A percentile compares a stretch with the other conserved stretches of the same genome.
These are phyloP conservation scores for Biscogniauxia sp. DNA, from an alignment of 2,329 filamentous ascomycete genomes.

Conservation along the genomic window DNA sequence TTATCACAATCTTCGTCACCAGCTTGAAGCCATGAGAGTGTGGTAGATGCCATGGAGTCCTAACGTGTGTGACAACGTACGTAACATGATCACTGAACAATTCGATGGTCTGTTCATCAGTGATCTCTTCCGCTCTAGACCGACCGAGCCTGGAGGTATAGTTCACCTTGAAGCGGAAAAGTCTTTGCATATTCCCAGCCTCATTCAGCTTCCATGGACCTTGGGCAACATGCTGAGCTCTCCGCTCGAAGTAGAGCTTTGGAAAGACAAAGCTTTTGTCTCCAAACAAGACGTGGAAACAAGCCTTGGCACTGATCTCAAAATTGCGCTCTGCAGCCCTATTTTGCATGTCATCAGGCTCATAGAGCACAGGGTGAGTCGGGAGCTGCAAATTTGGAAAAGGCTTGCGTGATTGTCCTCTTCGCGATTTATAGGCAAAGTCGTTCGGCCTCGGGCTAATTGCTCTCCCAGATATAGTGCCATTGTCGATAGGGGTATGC, in stretches of 20 bases:
- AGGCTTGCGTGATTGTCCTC: slow-evolving; percentile 36
- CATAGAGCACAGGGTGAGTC: slow-evolving; percentile 75
- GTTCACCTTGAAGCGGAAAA: slow-evolving; percentile 78
- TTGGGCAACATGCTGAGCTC: slow-evolving; percentile 77
- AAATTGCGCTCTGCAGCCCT: slow-evolving; percentile 78
- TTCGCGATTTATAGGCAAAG: slow-evolving; percentile 36
- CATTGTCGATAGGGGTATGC: slow-evolving; percentile 59
- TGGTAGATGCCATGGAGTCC: slow-evolving; percentile 79
- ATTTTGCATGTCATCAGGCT: slow-evolving; percentile 76
- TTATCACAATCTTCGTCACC: slow-evolving; percentile 89
- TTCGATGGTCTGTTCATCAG: slow-evolving; percentile 85
- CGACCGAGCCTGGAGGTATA: slow-evolving; percentile 64
- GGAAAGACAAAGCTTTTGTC: slow-evolving; percentile 96
- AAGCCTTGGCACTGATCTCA: slow-evolving; percentile 86
- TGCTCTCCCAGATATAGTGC: slow-evolving; percentile 43
- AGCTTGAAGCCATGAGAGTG: slow-evolving; percentile 76
- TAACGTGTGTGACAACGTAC: slow-evolving; percentile 62
- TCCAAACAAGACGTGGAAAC: slow-evolving; percentile 95
- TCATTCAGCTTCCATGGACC: slow-evolving; percentile 78
- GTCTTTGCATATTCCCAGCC: slow-evolving; percentile 67
- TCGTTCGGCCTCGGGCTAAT: slow-evolving; percentile 34
- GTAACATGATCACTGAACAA: slow-evolving; percentile 72
- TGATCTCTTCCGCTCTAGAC: slow-evolving; percentile 59
- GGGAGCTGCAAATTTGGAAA: slow-evolving; percentile 78
- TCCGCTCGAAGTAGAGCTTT: slow-evolving; percentile 79